phyloP scores from a whole-genome alignment of 495 filamentous ascomycete species.

The Umbilicaria muhlenbergii region DNA sequence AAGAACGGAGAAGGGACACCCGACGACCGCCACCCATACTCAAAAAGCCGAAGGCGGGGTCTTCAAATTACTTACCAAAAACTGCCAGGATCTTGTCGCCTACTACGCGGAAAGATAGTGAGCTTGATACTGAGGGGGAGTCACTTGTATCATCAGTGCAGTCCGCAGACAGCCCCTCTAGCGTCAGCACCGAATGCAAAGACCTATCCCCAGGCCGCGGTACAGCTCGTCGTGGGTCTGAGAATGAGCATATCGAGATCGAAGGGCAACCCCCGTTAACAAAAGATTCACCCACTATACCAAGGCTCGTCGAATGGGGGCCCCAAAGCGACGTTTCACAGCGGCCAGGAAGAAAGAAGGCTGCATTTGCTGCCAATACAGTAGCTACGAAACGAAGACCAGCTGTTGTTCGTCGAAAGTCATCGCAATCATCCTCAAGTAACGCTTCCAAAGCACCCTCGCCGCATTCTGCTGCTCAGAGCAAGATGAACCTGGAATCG shows the following conservation, averaged over 20 bases:
- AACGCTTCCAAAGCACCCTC: conserved; percentile 7
- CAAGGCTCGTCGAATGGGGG: not conserved
- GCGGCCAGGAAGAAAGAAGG: conserved; percentile 16
- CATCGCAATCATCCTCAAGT: conserved; percentile 18
- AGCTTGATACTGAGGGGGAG: too few relatives aligned
- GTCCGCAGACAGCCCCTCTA: not conserved
- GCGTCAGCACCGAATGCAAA: not conserved
- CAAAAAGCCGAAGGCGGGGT: conserved; percentile 7
- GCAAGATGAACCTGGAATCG: not conserved
- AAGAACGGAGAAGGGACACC: conserved; percentile 1
- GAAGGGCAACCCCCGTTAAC: not conserved
- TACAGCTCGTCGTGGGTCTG: not conserved
- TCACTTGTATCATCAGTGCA: too few relatives aligned
- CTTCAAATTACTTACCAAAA: not conserved
- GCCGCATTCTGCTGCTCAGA: not conserved
- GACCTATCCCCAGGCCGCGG: not conserved
- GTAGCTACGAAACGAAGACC: conserved; percentile 24
- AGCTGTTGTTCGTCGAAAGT: conserved; percentile 26
- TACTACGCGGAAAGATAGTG: too few relatives aligned
- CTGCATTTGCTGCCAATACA: conserved; percentile 19
- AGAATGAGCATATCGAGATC: not conserved
- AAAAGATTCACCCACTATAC: not conserved
- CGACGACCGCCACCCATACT: conserved; percentile 10
- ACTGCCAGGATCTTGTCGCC: not conserved
- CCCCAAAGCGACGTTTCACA: conserved; percentile 7